A percentile compares a stretch with the other conserved stretches of the same genome.
These are phyloP conservation scores for Boletellus ananas DNA, from an alignment of 768 basidiomycete species.

Conservation along the genomic window DNA sequence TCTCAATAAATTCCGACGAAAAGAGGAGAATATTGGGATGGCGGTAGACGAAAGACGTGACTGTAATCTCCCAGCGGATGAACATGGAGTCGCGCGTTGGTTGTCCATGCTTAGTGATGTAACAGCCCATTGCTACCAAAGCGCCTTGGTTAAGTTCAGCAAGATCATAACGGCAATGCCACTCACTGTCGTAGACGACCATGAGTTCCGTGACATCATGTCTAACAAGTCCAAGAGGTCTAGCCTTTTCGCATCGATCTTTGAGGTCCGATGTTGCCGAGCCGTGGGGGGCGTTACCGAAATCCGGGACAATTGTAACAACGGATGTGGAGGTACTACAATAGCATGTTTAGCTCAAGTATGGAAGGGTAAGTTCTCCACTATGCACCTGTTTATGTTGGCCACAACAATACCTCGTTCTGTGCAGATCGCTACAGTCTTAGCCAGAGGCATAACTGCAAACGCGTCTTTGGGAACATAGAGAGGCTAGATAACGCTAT, in stretches of 20 bases:
- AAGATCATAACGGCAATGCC: background rate
- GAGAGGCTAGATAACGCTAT: slow-evolving; percentile 43
- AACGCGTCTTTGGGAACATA: slow-evolving; percentile 71
- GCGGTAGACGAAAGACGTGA: slow-evolving; percentile 56
- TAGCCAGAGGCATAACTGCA: slow-evolving; percentile 54
- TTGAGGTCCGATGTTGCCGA: slow-evolving; percentile 51
- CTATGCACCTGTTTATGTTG: slow-evolving; percentile 62
- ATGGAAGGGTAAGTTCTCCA: background rate
- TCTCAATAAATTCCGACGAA: slow-evolving; percentile 71
- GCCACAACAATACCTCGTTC: slow-evolving; percentile 62
- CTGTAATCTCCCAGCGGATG: slow-evolving; percentile 77
- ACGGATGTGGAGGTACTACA: slow-evolving; percentile 40
- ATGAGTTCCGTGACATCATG: slow-evolving; percentile 54
- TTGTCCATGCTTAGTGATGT: slow-evolving; percentile 64
- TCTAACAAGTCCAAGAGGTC: slow-evolving; percentile 65
- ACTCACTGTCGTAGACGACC: slow-evolving; percentile 71
- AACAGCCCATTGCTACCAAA: slow-evolving; percentile 67
- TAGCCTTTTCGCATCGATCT: slow-evolving; percentile 50
- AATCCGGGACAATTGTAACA: slow-evolving; percentile 57
- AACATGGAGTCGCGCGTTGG: slow-evolving; percentile 60
- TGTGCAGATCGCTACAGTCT: slow-evolving; percentile 63
- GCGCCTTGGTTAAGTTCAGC: slow-evolving; percentile 1
- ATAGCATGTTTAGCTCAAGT: background rate
- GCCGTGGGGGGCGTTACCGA: slow-evolving; percentile 39
- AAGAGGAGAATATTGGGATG: slow-evolving; percentile 67